Evolutionary conservation across 2,329 filamentous ascomycete species (phyloP), one percentile per base, ranked within the genome.

Genomic region (Metarhizium guizhouense): DNA sequence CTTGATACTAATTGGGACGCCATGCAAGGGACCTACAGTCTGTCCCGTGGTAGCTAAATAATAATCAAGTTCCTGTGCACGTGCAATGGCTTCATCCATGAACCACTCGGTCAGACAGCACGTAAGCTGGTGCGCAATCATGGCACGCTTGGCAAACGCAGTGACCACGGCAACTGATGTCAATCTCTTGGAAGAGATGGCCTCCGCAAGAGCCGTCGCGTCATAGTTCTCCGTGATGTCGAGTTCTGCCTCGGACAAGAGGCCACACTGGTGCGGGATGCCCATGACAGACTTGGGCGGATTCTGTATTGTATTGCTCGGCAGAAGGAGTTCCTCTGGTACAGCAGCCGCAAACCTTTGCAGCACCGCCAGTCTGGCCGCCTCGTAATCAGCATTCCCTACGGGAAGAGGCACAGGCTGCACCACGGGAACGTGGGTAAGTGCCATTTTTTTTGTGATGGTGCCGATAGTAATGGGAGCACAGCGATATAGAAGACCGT

Each of bases 21-120:
- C 83, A 67, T 86, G 82, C 4, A 86, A 71, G 10, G 82, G 82
- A 0, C 83, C 83, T 14, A 79, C 61, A 0, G 76, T 67, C 57
- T 68, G 64, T 2, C 74, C 72, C 2, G 71, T 72, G 13, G 62
- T 57, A 6, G 63, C 59, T 0, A 74, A 63, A 54, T 77, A 63
- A 0, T 69, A 63, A 60, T 82, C 80, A 1, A 80, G 64, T 3
- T 65, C 42, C 25, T 59, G 59, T 0, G 70, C 70, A 13, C 71
- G 71, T n/a, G 70, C 56, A 0, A 83, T 45, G 1, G 81, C 81
- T 8, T 71, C 62, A 2, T 73, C 68, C 60, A 80, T 78, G 49
- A 81, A 73, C 30, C 77, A 75, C 55, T 84, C 79, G 0, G 76
- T 76, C 3, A 81, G 62, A 48, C 78, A 81, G 49, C 70, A 69